Conservation (phyloP, 768 basidiomycete species). For the Boletus reticulatus region DNA sequence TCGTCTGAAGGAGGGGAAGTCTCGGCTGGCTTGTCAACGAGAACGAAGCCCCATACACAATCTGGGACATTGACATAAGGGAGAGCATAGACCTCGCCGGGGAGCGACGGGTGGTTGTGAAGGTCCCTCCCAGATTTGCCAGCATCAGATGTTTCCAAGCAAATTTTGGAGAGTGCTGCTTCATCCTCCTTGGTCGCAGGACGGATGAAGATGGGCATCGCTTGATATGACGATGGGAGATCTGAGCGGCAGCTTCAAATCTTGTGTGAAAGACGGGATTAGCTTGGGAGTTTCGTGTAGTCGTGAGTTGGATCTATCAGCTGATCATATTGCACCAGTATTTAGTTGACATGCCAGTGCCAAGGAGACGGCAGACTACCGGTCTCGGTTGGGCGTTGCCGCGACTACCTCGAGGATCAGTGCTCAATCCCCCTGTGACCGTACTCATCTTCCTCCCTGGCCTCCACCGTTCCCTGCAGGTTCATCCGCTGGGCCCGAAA, state of each 20-base stretch:
- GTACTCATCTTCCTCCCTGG: constrained; percentile 24
- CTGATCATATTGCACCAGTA: constrained; percentile 15
- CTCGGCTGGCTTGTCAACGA: constrained; percentile 46
- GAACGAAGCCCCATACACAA: constrained; percentile 67
- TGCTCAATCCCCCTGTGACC: not conserved
- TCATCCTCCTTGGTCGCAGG: constrained; percentile 53
- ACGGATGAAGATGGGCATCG: constrained; percentile 50
- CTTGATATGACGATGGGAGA: not conserved
- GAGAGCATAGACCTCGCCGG: constrained; percentile 70
- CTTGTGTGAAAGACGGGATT: not conserved
- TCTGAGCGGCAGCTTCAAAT: not conserved
- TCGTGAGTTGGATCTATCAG: not conserved
- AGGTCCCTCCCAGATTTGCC: constrained; percentile 62
- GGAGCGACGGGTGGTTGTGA: constrained; percentile 62
- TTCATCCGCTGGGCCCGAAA: constrained; percentile 32
- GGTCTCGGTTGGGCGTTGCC: not conserved
- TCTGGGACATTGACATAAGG: constrained; percentile 70
- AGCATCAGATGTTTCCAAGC: constrained; percentile 71
- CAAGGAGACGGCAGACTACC: constrained; percentile 1
- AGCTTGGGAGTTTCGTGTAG: not conserved
- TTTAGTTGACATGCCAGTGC: constrained; percentile 16
- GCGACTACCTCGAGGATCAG: not conserved
- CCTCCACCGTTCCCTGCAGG: constrained; percentile 18
- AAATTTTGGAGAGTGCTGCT: constrained; percentile 62
- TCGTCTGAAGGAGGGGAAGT: constrained; percentile 28